These are phyloP conservation scores for Populus davidiana DNA, from an alignment of 345 rosid species.

Conservation along the genomic window DNA sequence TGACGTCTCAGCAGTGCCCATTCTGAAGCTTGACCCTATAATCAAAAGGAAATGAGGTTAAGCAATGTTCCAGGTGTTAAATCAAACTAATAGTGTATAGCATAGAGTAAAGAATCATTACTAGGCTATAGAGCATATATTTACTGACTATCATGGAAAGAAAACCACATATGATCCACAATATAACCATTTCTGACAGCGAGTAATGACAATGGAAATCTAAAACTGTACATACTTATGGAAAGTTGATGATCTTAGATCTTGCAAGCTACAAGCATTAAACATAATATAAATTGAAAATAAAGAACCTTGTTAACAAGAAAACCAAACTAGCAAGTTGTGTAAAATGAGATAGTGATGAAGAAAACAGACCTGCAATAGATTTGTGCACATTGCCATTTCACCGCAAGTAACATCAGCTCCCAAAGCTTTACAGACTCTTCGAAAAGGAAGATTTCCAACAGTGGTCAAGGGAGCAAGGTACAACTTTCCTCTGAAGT, in stretches of 20 bases:
- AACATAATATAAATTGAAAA: not conserved
- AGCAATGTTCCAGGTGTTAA: not conserved
- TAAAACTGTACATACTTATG: not conserved
- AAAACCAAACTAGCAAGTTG: too few relatives aligned
- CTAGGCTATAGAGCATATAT: not conserved
- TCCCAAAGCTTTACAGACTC: slow-evolving; percentile 87
- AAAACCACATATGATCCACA: not conserved
- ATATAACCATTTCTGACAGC: not conserved
- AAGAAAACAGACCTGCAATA: slow-evolving; percentile 65
- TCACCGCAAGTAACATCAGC: slow-evolving; percentile 96
- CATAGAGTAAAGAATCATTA: not conserved
- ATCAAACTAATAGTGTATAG: not conserved
- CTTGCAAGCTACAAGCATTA: too few relatives aligned
- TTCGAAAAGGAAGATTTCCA: slow-evolving; percentile 95
- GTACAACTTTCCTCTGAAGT: slow-evolving; percentile 79
- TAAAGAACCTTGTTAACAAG: not conserved
- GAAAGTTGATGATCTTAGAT: not conserved
- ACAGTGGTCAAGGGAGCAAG: slow-evolving; percentile 96
- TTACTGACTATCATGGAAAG: not conserved
- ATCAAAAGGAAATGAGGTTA: not conserved
- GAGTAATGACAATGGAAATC: not conserved
- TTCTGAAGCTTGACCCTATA: slow-evolving; percentile 96
- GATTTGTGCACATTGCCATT: slow-evolving; percentile 98
- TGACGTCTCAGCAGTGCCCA: slow-evolving; percentile 94
- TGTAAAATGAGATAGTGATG: not conserved